Percentiles rank a stretch among this genome's conserved stretches.
These are phyloP conservation scores for Chaetomium olivaceum DNA, from an alignment of 2,329 filamentous ascomycete species.

Conservation along the genomic window DNA sequence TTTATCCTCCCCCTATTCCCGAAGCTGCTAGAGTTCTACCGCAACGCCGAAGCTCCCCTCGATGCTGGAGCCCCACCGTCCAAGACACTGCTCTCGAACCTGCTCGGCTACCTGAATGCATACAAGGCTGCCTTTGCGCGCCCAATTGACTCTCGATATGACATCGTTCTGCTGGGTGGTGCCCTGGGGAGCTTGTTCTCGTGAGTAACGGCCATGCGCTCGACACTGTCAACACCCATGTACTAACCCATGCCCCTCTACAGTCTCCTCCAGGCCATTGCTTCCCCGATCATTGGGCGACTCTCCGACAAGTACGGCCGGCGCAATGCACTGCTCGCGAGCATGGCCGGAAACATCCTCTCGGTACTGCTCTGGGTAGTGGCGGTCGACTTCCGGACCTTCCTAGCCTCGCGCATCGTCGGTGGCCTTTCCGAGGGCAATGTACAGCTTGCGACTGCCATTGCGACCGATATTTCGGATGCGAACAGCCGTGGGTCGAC, in stretches of 20 bases:
- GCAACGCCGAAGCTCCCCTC: conserved; percentile 70
- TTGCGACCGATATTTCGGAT: conserved; percentile 93
- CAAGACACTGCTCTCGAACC: conserved; percentile 72
- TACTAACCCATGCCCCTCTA: neutral
- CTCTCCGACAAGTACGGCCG: conserved; percentile 89
- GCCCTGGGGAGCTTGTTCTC: conserved; percentile 91
- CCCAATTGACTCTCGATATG: conserved; percentile 93
- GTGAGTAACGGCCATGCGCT: conserved; percentile 40
- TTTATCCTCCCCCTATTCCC: conserved; percentile 97
- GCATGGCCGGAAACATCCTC: conserved; percentile 90
- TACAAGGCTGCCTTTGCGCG: conserved; percentile 93
- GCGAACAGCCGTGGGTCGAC: conserved; percentile 81
- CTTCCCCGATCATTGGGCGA: conserved; percentile 85
- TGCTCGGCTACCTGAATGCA: conserved; percentile 81
- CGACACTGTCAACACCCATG: neutral
- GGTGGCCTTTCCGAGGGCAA: conserved; percentile 96
- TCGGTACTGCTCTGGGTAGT: conserved; percentile 93
- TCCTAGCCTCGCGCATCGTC: conserved; percentile 87
- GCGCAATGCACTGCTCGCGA: conserved; percentile 80
- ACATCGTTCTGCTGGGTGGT: conserved; percentile 92
- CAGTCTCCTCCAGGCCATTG: conserved; percentile 85
- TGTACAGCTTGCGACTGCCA: conserved; percentile 91
- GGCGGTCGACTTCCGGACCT: conserved; percentile 92
- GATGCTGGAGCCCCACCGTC: conserved; percentile 44
- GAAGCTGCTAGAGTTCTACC: conserved; percentile 93